phyloP scores from a whole-genome alignment of 2,329 filamentous ascomycete species.

The Epichloe aotearoae region DNA sequence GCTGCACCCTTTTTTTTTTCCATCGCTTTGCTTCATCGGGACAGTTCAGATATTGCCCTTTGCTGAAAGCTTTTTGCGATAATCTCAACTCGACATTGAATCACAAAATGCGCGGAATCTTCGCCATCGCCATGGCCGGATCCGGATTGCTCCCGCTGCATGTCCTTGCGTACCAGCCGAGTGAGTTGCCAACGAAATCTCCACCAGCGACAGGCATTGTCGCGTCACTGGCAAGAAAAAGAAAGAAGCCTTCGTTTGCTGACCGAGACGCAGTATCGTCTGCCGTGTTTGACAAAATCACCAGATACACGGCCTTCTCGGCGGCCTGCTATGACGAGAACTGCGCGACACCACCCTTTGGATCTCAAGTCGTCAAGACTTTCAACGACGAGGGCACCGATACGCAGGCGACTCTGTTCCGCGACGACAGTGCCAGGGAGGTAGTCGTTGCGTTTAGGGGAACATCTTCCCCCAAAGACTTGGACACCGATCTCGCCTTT shows the following conservation, averaged over 20 bases:
- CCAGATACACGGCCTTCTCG: background rate
- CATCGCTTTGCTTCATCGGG: no score
- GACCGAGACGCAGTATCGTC: background rate
- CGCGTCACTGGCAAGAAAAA: no score
- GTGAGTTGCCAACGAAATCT: background rate
- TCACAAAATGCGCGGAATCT: background rate
- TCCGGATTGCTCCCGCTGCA: conserved; percentile 1
- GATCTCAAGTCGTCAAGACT: background rate
- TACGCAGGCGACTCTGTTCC: conserved; percentile 3
- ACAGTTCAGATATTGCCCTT: no score
- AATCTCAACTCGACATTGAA: background rate
- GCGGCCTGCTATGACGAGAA: background rate
- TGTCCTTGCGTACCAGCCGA: background rate
- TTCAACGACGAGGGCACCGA: background rate
- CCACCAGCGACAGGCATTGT: no score
- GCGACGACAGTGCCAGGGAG: background rate
- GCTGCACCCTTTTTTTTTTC: no score
- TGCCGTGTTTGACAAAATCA: conserved; percentile 1
- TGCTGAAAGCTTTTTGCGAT: no score
- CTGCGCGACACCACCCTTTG: background rate
- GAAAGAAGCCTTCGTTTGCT: background rate
- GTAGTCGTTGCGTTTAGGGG: conserved; percentile 3
- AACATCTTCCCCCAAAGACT: background rate
- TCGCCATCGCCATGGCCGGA: background rate
- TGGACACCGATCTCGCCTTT: conserved; percentile 1